Evolutionary conservation across 108 stramenopile species (phyloP).

Genomic region (Ochromonas danica): DNA sequence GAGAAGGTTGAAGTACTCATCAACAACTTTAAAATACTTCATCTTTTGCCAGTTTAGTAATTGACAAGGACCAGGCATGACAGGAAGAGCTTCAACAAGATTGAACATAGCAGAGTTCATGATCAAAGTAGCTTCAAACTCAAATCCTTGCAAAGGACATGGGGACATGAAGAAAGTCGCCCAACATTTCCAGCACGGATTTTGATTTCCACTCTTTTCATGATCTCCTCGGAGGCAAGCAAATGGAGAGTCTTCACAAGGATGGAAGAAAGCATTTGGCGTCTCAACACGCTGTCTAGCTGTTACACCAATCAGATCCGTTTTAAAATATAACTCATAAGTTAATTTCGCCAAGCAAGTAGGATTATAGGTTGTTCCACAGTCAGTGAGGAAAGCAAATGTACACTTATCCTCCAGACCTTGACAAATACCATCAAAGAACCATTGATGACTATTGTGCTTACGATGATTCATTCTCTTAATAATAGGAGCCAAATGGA

Average conservation of each 20-base stretch:
- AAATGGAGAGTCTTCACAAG: background rate
- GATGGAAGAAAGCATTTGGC: background rate
- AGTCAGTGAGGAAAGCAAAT: background rate
- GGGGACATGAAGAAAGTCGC: background rate
- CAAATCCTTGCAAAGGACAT: conserved; percentile 21
- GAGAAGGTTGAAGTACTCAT: conserved; percentile 20
- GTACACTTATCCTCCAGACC: background rate
- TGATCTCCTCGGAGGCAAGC: conserved; percentile 2
- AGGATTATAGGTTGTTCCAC: background rate
- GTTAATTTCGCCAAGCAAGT: background rate
- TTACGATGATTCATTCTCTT: conserved; percentile 7
- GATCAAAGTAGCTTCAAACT: background rate
- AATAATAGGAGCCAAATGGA: conserved; percentile 21
- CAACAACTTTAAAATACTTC: background rate
- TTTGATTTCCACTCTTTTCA: background rate
- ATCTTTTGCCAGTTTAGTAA: conserved; percentile 12
- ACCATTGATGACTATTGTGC: conserved; percentile 26
- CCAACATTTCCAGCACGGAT: conserved; percentile 29
- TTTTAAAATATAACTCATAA: background rate
- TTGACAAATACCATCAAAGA: conserved; percentile 15
- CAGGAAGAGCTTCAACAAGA: conserved; percentile 22
- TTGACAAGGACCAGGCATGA: conserved; percentile 24
- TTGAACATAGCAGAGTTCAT: background rate
- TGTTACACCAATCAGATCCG: conserved; percentile 24
- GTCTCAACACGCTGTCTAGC: conserved; percentile 19